phyloP scores from a whole-genome alignment of 177 flowering plant genomes.

The Vitis hybrid region DNA sequence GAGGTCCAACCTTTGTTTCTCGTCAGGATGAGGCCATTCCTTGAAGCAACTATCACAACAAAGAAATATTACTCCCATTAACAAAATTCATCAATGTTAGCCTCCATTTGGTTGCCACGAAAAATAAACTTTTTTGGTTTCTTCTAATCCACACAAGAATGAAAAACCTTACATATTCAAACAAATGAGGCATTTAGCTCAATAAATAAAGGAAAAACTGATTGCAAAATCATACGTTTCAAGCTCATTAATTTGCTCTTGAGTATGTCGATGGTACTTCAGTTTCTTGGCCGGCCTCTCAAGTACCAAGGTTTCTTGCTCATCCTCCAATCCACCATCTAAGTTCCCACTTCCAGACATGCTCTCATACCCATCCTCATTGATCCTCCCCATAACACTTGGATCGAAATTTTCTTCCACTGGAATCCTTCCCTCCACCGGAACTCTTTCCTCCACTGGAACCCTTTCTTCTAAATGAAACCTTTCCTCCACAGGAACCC shows the following conservation, averaged over 20 bases:
- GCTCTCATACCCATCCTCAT: slow-evolving; percentile 35
- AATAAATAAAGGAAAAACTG: not conserved
- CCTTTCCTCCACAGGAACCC: too few species aligned
- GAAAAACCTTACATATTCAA: not conserved
- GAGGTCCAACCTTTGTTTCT: slow-evolving; percentile 50
- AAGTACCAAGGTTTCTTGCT: slow-evolving; percentile 22
- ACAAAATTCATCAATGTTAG: not conserved
- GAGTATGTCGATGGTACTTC: slow-evolving; percentile 62
- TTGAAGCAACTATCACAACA: slow-evolving; percentile 39
- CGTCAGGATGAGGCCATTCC: slow-evolving; percentile 63
- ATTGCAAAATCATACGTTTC: slow-evolving; percentile 37
- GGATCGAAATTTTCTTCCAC: slow-evolving; percentile 23
- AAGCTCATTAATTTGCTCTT: slow-evolving; percentile 59
- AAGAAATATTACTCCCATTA: not conserved
- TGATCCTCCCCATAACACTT: slow-evolving; percentile 19
- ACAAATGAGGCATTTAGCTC: not conserved
- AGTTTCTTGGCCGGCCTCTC: slow-evolving; percentile 25
- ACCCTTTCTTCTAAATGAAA: too few species aligned
- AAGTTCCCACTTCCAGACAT: slow-evolving; percentile 33
- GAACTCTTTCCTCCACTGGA: too few species aligned
- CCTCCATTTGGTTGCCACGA: not conserved
- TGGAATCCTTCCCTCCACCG: slow-evolving; percentile 14
- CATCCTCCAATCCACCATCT: slow-evolving; percentile 34
- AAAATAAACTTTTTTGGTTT: too few species aligned
- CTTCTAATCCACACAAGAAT: not conserved